These are phyloP conservation scores for Nannochloropsis salina DNA, from an alignment of 108 stramenopile genomes.

Conservation along the genomic window DNA sequence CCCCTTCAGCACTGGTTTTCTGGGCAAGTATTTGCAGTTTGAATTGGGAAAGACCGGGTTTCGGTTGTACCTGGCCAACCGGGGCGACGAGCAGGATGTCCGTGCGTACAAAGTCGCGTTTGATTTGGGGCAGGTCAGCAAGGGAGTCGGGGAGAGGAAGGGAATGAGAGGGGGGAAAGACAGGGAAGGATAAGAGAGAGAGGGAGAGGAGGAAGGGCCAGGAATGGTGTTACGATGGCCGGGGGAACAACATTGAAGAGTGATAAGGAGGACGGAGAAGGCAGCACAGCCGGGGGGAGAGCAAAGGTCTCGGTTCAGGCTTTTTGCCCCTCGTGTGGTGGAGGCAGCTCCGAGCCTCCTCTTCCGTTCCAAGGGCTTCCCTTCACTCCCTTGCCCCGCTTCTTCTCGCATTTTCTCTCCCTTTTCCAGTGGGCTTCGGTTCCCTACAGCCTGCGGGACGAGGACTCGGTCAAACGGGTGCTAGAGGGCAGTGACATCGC, in stretches of 20 bases:
- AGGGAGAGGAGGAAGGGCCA: background rate
- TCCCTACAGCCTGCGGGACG: constrained; percentile 55
- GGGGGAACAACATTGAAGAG: too few relatives aligned
- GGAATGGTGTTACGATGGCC: too few relatives aligned
- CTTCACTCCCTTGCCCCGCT: background rate
- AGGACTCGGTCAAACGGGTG: constrained; percentile 72
- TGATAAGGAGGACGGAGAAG: too few relatives aligned
- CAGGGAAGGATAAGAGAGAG: background rate
- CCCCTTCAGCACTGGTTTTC: background rate
- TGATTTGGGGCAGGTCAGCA: background rate
- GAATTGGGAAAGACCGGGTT: background rate
- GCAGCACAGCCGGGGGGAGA: too few relatives aligned
- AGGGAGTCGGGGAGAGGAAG: background rate
- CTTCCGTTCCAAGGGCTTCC: background rate
- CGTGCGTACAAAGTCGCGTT: background rate
- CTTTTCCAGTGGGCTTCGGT: background rate
- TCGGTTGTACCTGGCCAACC: background rate
- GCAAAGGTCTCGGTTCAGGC: too few relatives aligned
- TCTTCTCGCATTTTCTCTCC: background rate
- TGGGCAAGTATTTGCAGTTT: constrained; percentile 4
- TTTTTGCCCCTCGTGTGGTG: too few relatives aligned
- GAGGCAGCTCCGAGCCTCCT: too few relatives aligned
- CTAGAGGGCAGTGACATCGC: constrained; percentile 84
- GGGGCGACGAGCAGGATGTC: constrained; percentile 3
- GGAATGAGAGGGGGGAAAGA: background rate